A percentile compares a stretch with the other conserved stretches of the same genome.
phyloP scores from a whole-genome alignment of 805 yeast genomes.

The Zygotorulaspora chibaensis region DNA sequence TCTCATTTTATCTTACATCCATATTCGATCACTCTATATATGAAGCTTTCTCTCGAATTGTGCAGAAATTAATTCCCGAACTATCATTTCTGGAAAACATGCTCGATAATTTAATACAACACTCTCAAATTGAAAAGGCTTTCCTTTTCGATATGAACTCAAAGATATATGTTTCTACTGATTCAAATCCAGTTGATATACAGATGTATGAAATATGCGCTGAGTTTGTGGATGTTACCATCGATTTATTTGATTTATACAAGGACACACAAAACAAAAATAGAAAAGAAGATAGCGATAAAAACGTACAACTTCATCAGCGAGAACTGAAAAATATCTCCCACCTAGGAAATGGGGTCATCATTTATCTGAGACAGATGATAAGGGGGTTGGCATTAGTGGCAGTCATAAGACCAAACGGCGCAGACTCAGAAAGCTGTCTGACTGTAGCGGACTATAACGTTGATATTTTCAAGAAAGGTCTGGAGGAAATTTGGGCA shows the following conservation, averaged over 20 bases:
- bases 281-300: slow-evolving; percentile 1
- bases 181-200: slow-evolving; percentile 90
- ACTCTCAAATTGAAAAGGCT: slow-evolving; percentile 87
- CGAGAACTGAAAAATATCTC: slow-evolving; percentile 63
- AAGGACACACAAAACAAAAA: slow-evolving; percentile 28
- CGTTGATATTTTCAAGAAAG: slow-evolving; percentile 71
- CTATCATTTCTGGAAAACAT: slow-evolving; percentile 82
- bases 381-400: slow-evolving; percentile 89
- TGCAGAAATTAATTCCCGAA: slow-evolving; percentile 86
- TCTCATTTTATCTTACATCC: slow-evolving; percentile 85
- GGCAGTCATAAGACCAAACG: slow-evolving; percentile 72
- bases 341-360: slow-evolving; percentile 75
- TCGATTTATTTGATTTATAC: slow-evolving; percentile 76
- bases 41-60: slow-evolving; percentile 91
- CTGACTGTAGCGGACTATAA: slow-evolving; percentile 81
- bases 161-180: slow-evolving; percentile 93
- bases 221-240: slow-evolving; percentile 91
- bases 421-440: slow-evolving; percentile 43
- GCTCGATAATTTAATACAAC: slow-evolving; percentile 83
- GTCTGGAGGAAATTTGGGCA: slow-evolving; percentile 62
- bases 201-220: slow-evolving; percentile 96
- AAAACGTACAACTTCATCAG: slow-evolving; percentile 4
- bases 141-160: slow-evolving; percentile 88
- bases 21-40: slow-evolving; percentile 94
- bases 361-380: slow-evolving; percentile 83